These are phyloP conservation scores for Yarrowia sp. DNA, from an alignment of 805 yeast species.

Conservation along the genomic window DNA sequence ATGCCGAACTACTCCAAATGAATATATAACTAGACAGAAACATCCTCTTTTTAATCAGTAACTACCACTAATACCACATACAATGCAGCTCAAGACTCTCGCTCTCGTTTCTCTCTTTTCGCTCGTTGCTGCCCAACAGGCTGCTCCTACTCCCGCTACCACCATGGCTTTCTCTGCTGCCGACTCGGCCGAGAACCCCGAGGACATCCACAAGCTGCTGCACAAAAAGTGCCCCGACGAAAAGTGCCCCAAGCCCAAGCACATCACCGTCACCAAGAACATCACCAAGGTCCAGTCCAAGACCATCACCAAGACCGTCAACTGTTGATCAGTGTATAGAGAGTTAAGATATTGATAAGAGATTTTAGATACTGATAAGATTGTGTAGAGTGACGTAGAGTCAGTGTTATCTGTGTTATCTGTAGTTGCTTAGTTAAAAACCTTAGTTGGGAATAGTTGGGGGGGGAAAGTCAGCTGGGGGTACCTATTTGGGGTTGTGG, in stretches of 20 bases:
- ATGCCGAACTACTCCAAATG: background rate
- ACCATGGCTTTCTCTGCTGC: background rate
- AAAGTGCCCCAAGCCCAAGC: background rate
- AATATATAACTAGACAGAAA: too few species aligned
- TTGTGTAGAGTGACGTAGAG: too few species aligned
- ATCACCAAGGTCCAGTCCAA: background rate
- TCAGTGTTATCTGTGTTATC: too few species aligned
- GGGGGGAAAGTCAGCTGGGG: too few species aligned
- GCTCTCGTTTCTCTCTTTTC: background rate
- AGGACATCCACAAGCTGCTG: background rate
- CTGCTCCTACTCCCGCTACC: background rate
- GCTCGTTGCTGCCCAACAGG: background rate
- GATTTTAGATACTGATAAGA: too few species aligned
- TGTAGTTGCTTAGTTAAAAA: too few species aligned
- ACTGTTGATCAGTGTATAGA: background rate
- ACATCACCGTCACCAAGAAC: constrained; percentile 7
- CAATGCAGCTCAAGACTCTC: background rate
- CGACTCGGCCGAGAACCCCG: background rate
- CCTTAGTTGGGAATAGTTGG: too few species aligned
- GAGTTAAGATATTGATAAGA: background rate
- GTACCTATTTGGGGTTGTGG: too few species aligned
- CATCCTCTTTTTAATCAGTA: background rate
- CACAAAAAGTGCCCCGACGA: background rate
- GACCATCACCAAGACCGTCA: background rate
- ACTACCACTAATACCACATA: background rate